These are phyloP conservation scores for Thoreauomyces humboldtii DNA, from an alignment of 192 early-diverging fungal species.

Conservation along the genomic window DNA sequence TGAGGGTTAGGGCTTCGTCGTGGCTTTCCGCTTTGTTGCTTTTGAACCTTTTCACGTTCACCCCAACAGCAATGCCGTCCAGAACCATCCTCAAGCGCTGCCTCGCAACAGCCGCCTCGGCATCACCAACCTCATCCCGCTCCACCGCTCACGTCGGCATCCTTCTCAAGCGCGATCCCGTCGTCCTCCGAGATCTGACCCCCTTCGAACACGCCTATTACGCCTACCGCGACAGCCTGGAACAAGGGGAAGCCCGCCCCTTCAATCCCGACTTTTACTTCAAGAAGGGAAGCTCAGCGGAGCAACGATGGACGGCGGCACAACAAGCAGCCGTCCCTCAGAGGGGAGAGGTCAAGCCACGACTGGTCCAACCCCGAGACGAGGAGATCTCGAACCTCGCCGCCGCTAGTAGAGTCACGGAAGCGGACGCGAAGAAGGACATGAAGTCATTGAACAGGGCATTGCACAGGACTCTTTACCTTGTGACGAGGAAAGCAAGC, in stretches of 20 bases:
- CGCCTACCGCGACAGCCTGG: conserved; percentile 62
- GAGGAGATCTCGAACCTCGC: conserved; percentile 44
- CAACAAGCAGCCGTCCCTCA: conserved; percentile 18
- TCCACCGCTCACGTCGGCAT: conserved; percentile 42
- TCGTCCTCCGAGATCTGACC: conserved; percentile 58
- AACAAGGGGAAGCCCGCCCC: conserved; percentile 48
- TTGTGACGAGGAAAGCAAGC: conserved; percentile 62
- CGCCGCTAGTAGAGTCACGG: conserved; percentile 54
- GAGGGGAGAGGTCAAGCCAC: not conserved
- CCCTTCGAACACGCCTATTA: conserved; percentile 70
- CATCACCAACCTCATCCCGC: too few relatives aligned
- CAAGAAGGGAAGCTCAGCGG: conserved; percentile 72
- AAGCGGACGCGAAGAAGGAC: conserved; percentile 65
- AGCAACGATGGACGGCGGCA: conserved; percentile 55
- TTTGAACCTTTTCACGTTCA: too few relatives aligned
- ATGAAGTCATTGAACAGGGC: conserved; percentile 72
- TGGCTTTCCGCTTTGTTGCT: too few relatives aligned
- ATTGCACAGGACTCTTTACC: conserved; percentile 73
- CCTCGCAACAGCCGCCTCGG: not conserved
- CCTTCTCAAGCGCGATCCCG: conserved; percentile 69
- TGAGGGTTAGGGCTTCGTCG: too few relatives aligned
- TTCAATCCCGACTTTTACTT: conserved; percentile 73
- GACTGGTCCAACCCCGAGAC: conserved; percentile 46
- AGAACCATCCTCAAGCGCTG: not conserved
- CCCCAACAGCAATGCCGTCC: too few relatives aligned